Percentiles rank a stretch among this genome's conserved stretches.
Conservation (phyloP, 225 moss, liverwort and hornwort genomes). For the Pseudoscleropodium purum region DNA sequence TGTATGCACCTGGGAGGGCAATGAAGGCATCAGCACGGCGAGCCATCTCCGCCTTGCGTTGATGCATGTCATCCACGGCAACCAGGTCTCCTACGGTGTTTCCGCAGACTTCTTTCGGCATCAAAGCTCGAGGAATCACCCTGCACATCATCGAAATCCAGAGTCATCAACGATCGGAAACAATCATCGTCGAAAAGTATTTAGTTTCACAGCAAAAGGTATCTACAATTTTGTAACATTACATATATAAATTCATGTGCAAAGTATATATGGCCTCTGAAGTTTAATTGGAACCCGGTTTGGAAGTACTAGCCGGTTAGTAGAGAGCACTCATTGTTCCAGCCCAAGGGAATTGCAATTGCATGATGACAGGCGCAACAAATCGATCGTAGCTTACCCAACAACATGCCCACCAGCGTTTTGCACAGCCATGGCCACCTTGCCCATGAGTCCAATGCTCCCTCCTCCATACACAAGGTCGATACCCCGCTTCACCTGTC, state of each 20-base stretch:
- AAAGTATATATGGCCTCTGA: not conserved
- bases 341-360: not conserved
- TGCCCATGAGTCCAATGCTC: not conserved
- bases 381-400: not conserved
- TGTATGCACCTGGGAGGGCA: not conserved
- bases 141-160: not conserved
- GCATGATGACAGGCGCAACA: not conserved
- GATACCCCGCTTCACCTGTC: not conserved
- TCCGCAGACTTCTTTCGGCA: not conserved
- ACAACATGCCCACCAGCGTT: not conserved
- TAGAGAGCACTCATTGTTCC: not conserved
- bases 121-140: not conserved
- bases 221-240: not conserved
- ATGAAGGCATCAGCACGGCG: not conserved
- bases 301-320: not conserved
- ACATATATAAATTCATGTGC: not conserved
- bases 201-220: not conserved
- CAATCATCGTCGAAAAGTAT: not conserved
- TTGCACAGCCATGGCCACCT: not conserved
- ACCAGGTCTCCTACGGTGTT: not conserved
- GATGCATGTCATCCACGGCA: not conserved
- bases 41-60: not conserved
- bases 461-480: not conserved
- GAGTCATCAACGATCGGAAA: no score
- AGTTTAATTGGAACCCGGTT: not conserved